Conservation (phyloP, 108 stramenopile species). For the Conticribra guillardii region DNA sequence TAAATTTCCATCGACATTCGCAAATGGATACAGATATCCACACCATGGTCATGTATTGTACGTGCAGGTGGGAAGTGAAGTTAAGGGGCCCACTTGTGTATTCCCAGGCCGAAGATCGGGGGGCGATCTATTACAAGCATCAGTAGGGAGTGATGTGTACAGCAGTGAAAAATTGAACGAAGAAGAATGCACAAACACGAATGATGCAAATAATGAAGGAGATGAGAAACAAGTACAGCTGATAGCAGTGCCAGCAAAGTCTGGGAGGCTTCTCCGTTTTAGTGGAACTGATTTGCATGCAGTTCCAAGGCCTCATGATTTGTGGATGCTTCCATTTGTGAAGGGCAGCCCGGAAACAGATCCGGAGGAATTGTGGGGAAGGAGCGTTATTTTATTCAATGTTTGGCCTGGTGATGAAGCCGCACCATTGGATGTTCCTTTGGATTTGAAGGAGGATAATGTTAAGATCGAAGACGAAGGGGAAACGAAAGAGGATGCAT, state of each 20-base stretch:
- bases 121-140: constrained; percentile 53
- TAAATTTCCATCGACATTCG: constrained; percentile 37
- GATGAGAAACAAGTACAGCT: constrained; percentile 45
- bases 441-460: constrained; percentile 24
- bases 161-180: too few species aligned
- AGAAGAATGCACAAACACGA: too few species aligned
- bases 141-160: background rate
- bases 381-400: constrained; percentile 84
- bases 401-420: constrained; percentile 61
- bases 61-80: constrained; percentile 62
- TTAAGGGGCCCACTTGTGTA: constrained; percentile 73
- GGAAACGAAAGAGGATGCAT: background rate
- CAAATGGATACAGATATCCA: constrained; percentile 58
- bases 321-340: constrained; percentile 74
- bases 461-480: background rate
- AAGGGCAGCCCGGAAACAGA: constrained; percentile 51
- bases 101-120: constrained; percentile 60
- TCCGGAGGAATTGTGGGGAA: constrained; percentile 62
- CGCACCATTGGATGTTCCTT: constrained; percentile 64
- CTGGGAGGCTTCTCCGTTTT: constrained; percentile 74
- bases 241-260: constrained; percentile 64
- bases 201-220: too few species aligned
- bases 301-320: constrained; percentile 72
- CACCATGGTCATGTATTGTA: constrained; percentile 76
- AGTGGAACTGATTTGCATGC: constrained; percentile 73